Evolutionary conservation across 257 asterid genomes (phyloP), one percentile per base, ranked within the genome.

Genomic region (Sherardia arvensis): DNA sequence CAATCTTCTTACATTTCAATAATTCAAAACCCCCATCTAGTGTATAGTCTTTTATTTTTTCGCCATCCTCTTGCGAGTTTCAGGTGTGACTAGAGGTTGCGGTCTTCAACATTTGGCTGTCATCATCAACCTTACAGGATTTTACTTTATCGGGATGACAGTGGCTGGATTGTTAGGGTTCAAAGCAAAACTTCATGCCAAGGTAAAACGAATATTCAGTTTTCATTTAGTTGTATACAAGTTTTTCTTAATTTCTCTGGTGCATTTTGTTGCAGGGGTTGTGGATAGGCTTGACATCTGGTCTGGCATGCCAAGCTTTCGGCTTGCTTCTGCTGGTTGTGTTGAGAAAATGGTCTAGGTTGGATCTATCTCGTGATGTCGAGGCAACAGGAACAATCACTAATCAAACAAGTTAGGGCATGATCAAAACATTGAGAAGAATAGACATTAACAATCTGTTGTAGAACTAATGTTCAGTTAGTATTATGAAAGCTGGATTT

Each of bases 31-130:
- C n/a, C n/a, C n/a, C n/a, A n/a, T n/a, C n/a, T n/a, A n/a, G n/a
- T n/a, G n/a, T n/a, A n/a, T n/a, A n/a, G n/a, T n/a, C n/a, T n/a
- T n/a, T n/a, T n/a, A n/a, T n/a, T n/a, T n/a, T n/a, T n/a, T n/a
- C n/a, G n/a, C n/a, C n/a, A n/a, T n/a, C n/a, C n/a, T n/a, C n/a
- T n/a, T 45, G 21, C 14, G 12, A 6, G 9, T 34, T 34, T 45
- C 66, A 91, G 97, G 95, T 71, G 96, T 85, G 51, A 84, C 83
- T 0, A 79, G 97, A 74, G 93, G 95, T 7, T 80, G 92, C 56
- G 96, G 95, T 27, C 81, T 85, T 92, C 96, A 87, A 79, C 85
- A 84, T 73, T 71, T 80, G 65, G 95, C 74, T 1, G 77, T 82
- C 75, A 60, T 69, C 25, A 80, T 85, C 36, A 87, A 83, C 73